Conservation (phyloP, 495 filamentous ascomycete species). For the Durotheca rogersii region DNA sequence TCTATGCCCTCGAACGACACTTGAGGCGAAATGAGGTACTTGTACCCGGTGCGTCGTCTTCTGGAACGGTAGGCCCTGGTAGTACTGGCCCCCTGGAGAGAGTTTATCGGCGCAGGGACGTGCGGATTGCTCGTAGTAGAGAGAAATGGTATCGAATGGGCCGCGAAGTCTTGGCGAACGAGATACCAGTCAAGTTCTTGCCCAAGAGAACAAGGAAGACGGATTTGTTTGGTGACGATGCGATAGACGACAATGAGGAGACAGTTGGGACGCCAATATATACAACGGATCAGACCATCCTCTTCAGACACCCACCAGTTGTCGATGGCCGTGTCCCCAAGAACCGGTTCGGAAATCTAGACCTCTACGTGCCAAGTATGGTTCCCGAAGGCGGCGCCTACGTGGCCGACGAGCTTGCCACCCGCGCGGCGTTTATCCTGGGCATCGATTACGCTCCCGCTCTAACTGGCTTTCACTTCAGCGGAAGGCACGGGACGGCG, state of each 20-base stretch:
- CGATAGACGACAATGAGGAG: conserved; percentile 42
- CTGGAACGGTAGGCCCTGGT: conserved; percentile 76
- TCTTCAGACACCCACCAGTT: conserved; percentile 75
- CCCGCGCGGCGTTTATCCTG: conserved; percentile 70
- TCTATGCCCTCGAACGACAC: conserved; percentile 86
- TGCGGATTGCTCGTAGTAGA: conserved; percentile 69
- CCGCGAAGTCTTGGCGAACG: conserved; percentile 67
- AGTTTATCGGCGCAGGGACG: conserved; percentile 79
- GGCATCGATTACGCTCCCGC: conserved; percentile 87
- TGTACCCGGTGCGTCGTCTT: conserved; percentile 65
- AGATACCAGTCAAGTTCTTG: conserved; percentile 75
- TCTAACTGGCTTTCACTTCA: conserved; percentile 86
- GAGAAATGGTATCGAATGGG: conserved; percentile 89
- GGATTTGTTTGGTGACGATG: conserved; percentile 40
- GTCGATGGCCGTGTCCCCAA: conserved; percentile 73
- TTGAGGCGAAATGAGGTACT: conserved; percentile 78
- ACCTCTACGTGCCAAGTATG: conserved; percentile 92
- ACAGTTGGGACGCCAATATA: conserved; percentile 62
- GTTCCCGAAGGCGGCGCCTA: conserved; percentile 79
- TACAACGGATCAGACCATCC: conserved; percentile 69
- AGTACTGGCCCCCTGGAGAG: conserved; percentile 53
- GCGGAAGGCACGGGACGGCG: conserved; percentile 77
- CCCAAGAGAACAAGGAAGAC: conserved; percentile 40
- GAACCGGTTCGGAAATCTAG: conserved; percentile 86
- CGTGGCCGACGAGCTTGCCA: conserved; percentile 59